Conservation (phyloP, 768 basidiomycete species). For the Gautieria morchelliformis region DNA sequence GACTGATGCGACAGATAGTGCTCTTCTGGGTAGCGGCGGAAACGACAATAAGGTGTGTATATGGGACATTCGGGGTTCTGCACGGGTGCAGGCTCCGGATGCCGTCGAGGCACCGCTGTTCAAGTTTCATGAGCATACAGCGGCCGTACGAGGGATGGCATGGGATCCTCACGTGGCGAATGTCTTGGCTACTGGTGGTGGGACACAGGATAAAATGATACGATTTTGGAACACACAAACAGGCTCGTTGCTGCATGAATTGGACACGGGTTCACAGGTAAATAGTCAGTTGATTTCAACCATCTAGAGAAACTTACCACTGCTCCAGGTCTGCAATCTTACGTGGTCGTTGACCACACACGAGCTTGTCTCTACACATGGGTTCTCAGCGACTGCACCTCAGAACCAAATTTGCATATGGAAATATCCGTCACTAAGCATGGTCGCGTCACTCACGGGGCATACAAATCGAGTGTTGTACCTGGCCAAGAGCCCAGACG, state of each 20-base stretch:
- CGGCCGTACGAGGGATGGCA: slow-evolving; percentile 95
- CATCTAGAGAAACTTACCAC: too few relatives aligned
- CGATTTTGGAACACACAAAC: slow-evolving; percentile 93
- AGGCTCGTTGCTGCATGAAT: slow-evolving; percentile 74
- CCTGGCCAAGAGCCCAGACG: slow-evolving; percentile 95
- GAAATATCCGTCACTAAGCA: slow-evolving; percentile 88
- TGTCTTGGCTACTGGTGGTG: slow-evolving; percentile 88
- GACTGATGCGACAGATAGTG: slow-evolving; percentile 32
- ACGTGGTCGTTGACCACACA: slow-evolving; percentile 95
- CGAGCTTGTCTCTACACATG: slow-evolving; percentile 96
- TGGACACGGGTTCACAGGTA: slow-evolving; percentile 96
- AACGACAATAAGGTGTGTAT: slow-evolving; percentile 99
- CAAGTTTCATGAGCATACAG: slow-evolving; percentile 95
- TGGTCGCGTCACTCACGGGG: slow-evolving; percentile 90
- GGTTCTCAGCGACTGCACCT: slow-evolving; percentile 86
- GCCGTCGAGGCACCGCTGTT: slow-evolving; percentile 63
- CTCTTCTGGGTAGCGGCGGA: slow-evolving; percentile 82
- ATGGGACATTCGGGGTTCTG: slow-evolving; percentile 75
- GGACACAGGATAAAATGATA: slow-evolving; percentile 98
- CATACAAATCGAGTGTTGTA: slow-evolving; percentile 94
- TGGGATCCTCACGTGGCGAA: slow-evolving; percentile 96
- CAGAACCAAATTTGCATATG: slow-evolving; percentile 96
- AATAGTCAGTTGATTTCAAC: slow-evolving; percentile 14
- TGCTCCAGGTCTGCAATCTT: slow-evolving; percentile 81
- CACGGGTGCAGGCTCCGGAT: slow-evolving; percentile 14